Evolutionary conservation across 2,329 filamentous ascomycete species (phyloP).

Genomic region (Aureobasidium mangrovei): DNA sequence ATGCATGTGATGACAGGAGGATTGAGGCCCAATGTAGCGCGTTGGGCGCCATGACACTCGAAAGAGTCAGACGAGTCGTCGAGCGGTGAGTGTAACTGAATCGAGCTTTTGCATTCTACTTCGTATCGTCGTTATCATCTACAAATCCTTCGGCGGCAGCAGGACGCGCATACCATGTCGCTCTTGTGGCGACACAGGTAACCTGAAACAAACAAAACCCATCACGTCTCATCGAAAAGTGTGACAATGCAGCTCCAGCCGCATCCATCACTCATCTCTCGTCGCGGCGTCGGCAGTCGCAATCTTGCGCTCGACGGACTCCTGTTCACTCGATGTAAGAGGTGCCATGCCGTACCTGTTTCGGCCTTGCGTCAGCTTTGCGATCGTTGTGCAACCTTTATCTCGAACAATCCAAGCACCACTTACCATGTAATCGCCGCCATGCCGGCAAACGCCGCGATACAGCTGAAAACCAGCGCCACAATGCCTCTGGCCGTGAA

Average conservation of each 20-base stretch:
- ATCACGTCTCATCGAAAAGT: not conserved
- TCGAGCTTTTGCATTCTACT: too few species aligned
- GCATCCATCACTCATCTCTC: not conserved
- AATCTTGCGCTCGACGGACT: conserved; percentile 21
- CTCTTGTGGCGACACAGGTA: too few species aligned
- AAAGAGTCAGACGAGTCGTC: too few species aligned
- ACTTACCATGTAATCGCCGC: conserved; percentile 59
- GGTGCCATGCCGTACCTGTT: conserved; percentile 29
- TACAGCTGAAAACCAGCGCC: conserved; percentile 62
- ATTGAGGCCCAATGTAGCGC: too few species aligned
- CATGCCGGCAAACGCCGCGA: conserved; percentile 61
- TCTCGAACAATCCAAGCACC: not conserved
- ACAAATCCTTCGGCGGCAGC: too few species aligned
- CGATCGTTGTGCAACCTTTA: conserved; percentile 5
- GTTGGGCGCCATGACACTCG: too few species aligned
- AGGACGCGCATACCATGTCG: too few species aligned
- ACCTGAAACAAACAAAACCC: too few species aligned
- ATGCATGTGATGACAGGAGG: too few species aligned
- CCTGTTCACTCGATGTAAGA: conserved; percentile 21
- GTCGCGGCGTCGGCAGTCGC: conserved; percentile 14
- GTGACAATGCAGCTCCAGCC: not conserved
- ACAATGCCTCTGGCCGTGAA: conserved; percentile 65
- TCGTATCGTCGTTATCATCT: too few species aligned
- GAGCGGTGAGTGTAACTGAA: too few species aligned
- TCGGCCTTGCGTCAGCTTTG: conserved; percentile 13